These are phyloP conservation scores for Tolypocladium inflatum DNA, from an alignment of 2,329 filamentous ascomycete genomes.

Conservation along the genomic window DNA sequence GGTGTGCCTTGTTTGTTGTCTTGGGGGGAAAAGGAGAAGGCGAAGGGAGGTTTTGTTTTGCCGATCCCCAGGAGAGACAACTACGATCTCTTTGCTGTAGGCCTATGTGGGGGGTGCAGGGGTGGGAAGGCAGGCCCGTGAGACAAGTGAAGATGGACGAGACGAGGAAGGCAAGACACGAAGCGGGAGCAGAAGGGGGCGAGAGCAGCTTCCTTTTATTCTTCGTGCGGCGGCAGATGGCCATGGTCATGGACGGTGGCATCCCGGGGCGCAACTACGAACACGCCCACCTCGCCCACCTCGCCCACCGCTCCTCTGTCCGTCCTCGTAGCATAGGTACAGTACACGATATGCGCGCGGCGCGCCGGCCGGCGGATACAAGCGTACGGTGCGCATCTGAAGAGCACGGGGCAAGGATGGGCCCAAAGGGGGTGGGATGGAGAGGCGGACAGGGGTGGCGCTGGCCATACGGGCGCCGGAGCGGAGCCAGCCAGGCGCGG, in stretches of 20 bases:
- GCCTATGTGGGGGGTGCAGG: not conserved
- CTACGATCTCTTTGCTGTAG: not conserved
- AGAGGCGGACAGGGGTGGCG: not conserved
- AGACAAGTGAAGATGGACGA: not conserved
- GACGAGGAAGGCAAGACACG: not conserved
- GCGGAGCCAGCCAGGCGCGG: not conserved
- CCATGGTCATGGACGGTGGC: not conserved
- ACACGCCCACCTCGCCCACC: not conserved
- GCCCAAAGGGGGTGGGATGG: not conserved
- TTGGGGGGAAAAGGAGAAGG: not conserved
- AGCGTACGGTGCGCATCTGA: too few relatives aligned
- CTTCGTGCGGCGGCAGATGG: not conserved
- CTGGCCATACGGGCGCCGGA: not conserved
- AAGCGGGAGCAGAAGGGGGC: not conserved
- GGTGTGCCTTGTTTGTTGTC: not conserved
- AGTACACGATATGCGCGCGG: not conserved
- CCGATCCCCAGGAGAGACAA: not conserved
- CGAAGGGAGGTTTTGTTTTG: not conserved
- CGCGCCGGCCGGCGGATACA: not conserved
- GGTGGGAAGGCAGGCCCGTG: not conserved
- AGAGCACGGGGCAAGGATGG: not conserved
- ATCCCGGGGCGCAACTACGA: too few relatives aligned
- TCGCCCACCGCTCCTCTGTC: not conserved
- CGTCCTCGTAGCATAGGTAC: too few relatives aligned
- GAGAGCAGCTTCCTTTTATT: constrained; percentile 1